Percentiles rank a stretch among this genome's conserved stretches.
phyloP scores from a whole-genome alignment of 306 rosid species.

The Vachellia pachyceras region DNA sequence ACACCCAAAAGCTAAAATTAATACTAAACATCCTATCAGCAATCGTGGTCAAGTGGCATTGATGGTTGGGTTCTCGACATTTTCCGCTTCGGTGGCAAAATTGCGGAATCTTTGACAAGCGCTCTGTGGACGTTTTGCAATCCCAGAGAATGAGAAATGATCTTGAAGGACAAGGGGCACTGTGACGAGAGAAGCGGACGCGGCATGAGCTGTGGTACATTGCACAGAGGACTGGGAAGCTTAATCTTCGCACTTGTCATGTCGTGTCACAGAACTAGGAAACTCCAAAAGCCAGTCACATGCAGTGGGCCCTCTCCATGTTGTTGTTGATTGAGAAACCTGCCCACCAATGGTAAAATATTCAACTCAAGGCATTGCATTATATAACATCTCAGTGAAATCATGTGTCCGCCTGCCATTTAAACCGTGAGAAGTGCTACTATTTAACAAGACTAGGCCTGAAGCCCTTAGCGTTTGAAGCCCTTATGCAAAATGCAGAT shows the following conservation, averaged over 20 bases:
- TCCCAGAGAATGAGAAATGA: constrained; percentile 27
- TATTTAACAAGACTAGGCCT: background rate
- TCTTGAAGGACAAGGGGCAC: constrained; percentile 38
- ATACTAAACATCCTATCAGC: constrained; percentile 14
- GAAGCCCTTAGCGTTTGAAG: background rate
- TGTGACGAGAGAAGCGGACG: constrained; percentile 39
- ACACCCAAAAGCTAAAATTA: background rate
- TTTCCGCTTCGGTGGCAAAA: constrained; percentile 10
- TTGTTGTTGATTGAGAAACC: background rate
- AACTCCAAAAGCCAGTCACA: constrained; percentile 27
- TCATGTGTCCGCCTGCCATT: background rate
- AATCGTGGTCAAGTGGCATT: constrained; percentile 35
- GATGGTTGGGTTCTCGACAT: constrained; percentile 19
- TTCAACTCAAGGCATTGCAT: background rate
- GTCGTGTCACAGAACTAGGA: constrained; percentile 17
- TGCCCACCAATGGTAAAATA: background rate
- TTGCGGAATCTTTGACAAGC: constrained; percentile 27
- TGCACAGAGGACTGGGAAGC: constrained; percentile 26
- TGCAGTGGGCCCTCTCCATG: constrained; percentile 31
- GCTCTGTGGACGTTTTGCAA: constrained; percentile 19
- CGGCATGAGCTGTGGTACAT: constrained; percentile 49
- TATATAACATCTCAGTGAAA: background rate
- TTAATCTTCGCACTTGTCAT: constrained; percentile 32
- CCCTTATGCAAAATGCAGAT: background rate
- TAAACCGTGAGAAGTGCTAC: background rate